phyloP scores from a whole-genome alignment of 2,329 filamentous ascomycete genomes.

The Rhynchosporium agropyri region DNA sequence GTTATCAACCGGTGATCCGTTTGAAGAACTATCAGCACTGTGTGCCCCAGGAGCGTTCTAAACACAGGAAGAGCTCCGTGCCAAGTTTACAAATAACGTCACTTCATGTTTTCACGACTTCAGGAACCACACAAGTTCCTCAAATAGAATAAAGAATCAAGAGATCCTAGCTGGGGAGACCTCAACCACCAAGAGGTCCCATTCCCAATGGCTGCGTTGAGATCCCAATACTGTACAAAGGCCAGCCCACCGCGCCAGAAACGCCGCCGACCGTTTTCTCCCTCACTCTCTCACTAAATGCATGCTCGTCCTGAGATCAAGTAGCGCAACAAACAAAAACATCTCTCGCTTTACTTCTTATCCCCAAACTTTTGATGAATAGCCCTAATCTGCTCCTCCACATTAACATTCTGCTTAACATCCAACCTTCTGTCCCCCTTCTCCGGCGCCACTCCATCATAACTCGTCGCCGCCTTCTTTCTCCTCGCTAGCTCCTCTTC shows the following conservation, averaged over 20 bases:
- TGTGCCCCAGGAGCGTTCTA: too few relatives aligned
- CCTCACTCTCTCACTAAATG: slow-evolving; percentile 2
- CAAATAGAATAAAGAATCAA: too few relatives aligned
- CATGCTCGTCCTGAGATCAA: not conserved
- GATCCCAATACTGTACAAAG: slow-evolving; percentile 16
- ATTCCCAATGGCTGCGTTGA: not conserved
- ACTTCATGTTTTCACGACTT: too few relatives aligned
- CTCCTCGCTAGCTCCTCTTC: slow-evolving; percentile 73
- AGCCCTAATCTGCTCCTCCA: slow-evolving; percentile 81
- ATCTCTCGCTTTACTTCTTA: slow-evolving; percentile 32
- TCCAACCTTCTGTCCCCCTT: slow-evolving; percentile 57
- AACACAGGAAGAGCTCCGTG: too few relatives aligned
- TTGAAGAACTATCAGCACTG: too few relatives aligned
- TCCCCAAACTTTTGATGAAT: slow-evolving; percentile 60
- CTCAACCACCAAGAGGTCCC: not conserved
- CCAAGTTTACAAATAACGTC: too few relatives aligned
- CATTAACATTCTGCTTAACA: slow-evolving; percentile 70
- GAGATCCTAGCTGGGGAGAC: too few relatives aligned
- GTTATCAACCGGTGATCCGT: too few relatives aligned
- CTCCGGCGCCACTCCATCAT: slow-evolving; percentile 64
- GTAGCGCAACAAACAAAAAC: too few relatives aligned
- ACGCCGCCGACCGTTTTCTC: slow-evolving; percentile 12
- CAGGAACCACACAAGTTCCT: too few relatives aligned
- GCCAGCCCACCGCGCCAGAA: slow-evolving; percentile 5
- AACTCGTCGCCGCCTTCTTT: slow-evolving; percentile 73